Base-by-base conservation (phyloP, 768 basidiomycete species). In the Gymnopilus junonius region DNA sequence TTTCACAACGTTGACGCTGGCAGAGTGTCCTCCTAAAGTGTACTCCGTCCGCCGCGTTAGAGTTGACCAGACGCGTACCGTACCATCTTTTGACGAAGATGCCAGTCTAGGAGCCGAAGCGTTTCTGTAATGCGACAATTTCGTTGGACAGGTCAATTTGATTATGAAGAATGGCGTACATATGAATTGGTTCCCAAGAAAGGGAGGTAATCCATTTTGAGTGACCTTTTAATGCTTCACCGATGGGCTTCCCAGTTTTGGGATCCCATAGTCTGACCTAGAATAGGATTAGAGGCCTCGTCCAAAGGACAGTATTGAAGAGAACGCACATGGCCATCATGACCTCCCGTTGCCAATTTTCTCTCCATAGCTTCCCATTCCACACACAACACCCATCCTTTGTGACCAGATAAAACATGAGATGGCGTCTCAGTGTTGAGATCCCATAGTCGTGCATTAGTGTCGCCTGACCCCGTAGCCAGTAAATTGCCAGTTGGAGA, bases 361-460 rank as follows among this genome's bases (percentile, higher is more conserved):
- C 95, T 80, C 72, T 98, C 96, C 82, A 93, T 84, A 0, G 93
- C 92, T 70, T 98, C 95, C 96, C 97, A 99, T 71, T 98, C 97
- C 4, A 95, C 93, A 68, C 95, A 98, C 1, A 99, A 83, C 1
- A 99, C 95, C 97, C 96, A 98, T 0, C 95, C 96, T 67, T 88
- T 88, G 71, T 99, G 97, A 0, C 97, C 97, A 0, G 84, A 77
- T 17, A 99, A 82, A 14, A 89, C 90, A 72, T 93, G 91, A 40
- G 92, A 93, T 1, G 97, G 97, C 6, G 88, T 91, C 75, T 99
- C 97, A 0, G 93, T 97, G 70, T 91, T 85, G 53, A 99, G 85
- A 75, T 99, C 91, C 97, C 97, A 99, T 23, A 99, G 77, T 3
- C 97, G 87, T 12, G 91, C 95, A 61, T 90, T 93, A 27, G 92